Evolutionary conservation across 2,329 filamentous ascomycete species (phyloP).

Genomic region (Colletotrichum sp.): DNA sequence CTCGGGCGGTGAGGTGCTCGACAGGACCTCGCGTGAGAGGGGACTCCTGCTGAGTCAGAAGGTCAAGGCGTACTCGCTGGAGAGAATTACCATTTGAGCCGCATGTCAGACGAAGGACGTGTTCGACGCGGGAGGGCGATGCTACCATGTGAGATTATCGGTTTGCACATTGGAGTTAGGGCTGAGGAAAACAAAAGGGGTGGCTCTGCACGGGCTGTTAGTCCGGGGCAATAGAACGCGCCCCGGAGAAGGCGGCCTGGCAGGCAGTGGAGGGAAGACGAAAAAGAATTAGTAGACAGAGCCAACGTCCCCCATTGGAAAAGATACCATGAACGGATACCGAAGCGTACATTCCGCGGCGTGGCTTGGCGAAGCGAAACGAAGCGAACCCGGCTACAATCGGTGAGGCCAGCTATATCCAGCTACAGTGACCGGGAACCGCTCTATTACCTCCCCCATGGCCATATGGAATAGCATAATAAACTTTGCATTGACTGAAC

Average conservation of each 20-base stretch:
- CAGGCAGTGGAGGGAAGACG: background rate
- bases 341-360: constrained; percentile 9
- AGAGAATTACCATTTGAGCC: constrained; percentile 71
- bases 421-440: background rate
- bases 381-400: background rate
- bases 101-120: constrained; percentile 7
- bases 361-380: background rate
- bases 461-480: background rate
- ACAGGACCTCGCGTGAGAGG: constrained; percentile 73
- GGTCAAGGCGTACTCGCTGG: constrained; percentile 82
- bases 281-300: background rate
- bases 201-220: background rate
- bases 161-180: constrained; percentile 2
- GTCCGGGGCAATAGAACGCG: background rate
- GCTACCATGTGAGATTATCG: constrained; percentile 7
- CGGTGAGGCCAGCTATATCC: background rate
- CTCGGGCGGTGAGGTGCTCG: constrained; percentile 71
- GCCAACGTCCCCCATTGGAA: background rate
- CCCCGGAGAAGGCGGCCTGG: background rate
- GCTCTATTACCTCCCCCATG: background rate
- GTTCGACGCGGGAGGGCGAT: background rate
- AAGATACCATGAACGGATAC: constrained; percentile 19
- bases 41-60: constrained; percentile 79
- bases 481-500: constrained; percentile 8
- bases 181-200: background rate